Base-by-base conservation (phyloP, 495 filamentous ascomycete species). In the Saxispiralis lemnorum region DNA sequence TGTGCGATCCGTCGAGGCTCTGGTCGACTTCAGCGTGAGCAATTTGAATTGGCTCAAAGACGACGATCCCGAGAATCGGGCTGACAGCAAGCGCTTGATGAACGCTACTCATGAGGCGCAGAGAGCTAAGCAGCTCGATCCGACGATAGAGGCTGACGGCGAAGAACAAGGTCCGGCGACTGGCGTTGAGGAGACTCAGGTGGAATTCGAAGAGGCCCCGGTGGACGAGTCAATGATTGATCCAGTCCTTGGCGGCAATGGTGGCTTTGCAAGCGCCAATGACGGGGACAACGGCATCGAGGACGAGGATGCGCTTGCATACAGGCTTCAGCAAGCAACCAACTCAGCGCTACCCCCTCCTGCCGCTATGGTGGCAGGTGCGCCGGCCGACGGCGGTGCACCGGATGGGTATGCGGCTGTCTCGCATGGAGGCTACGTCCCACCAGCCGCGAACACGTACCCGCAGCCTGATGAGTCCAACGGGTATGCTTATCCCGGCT, bases 1-100 rank as follows among this genome's bases (percentile, higher is more conserved):
- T 58, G 77, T 78, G 38, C 75, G 89, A 37, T 93, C 85, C 56
- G 73, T 88, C 11, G 86, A 96, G 55, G 74, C 74, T 32, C 65
- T 94, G 12, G 82, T 94, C 9, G 81, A 93, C 51, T 89, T 93
- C 61, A 70, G 76, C 11, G 66, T 78, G 18, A 83, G 85, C 13
- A 96, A 96, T 58, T 60, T 85, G 7, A 69, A 66, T 20, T 92
- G 83, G 81, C 56, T 93, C 39, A 73, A 72, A 42, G 69, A 75
- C 42, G 64, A 62, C 21, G 63, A 60, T 6, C 63, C 66, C 42
- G 66, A 69, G 42, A 45, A 54, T 39, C 52, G 59, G 7, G 41
- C 60, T 10, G 64, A 72, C 6, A 67, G 57, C 10, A 55, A 55
- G 17, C 66, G 71, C 6, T 49, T 78, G 18, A 59, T 60, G 31